Evolutionary conservation across 768 basidiomycete species (phyloP).

Genomic region (Kwoniella sp.): DNA sequence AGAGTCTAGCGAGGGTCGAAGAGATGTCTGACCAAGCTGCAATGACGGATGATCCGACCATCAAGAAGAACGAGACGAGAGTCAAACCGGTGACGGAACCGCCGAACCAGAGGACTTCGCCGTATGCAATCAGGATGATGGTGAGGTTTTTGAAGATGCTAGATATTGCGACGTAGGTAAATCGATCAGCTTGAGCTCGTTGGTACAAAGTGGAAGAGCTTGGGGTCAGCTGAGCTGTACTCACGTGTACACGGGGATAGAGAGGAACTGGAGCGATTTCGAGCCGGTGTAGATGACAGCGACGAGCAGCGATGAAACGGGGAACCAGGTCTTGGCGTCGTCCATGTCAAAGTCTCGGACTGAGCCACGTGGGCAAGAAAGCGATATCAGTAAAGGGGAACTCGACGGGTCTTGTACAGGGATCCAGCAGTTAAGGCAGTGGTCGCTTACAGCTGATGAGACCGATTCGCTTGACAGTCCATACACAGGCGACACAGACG

Average conservation of each 20-base stretch:
- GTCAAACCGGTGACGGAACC: constrained; percentile 84
- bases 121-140: constrained; percentile 96
- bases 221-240: neutral
- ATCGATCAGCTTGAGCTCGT: neutral
- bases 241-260: constrained; percentile 89
- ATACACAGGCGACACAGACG: constrained; percentile 81
- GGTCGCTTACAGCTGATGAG: constrained; percentile 47
- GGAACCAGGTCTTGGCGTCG: constrained; percentile 92
- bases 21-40: constrained; percentile 94
- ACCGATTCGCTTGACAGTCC: constrained; percentile 69
- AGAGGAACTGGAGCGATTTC: constrained; percentile 96
- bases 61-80: constrained; percentile 83
- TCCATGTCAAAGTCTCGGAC: constrained; percentile 75
- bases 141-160: constrained; percentile 96
- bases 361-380: constrained; percentile 1
- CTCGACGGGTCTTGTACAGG: too few species aligned
- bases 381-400: constrained; percentile 13
- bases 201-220: neutral
- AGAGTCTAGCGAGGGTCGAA: constrained; percentile 55
- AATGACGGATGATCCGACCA: constrained; percentile 92
- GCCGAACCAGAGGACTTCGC: constrained; percentile 95
- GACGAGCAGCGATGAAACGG: constrained; percentile 87
- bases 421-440: too few species aligned
- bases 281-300: constrained; percentile 96
- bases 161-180: neutral